Conservation (phyloP, 139 green algal genomes). For the Tetraselmis chui region DNA sequence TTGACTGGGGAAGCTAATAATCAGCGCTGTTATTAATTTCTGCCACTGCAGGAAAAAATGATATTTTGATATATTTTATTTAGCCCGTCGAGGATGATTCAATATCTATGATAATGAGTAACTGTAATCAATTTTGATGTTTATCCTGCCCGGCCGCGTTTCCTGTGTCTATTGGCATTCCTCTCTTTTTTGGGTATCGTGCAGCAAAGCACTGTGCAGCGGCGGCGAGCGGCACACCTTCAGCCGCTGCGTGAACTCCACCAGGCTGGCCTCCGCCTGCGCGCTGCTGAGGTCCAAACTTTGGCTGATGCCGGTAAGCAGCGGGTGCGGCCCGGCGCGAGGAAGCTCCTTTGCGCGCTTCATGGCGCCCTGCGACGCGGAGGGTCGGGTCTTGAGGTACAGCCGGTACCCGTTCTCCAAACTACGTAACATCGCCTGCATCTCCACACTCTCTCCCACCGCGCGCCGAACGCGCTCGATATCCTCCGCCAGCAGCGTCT, state of each 20-base stretch:
- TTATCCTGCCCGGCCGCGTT: too few species aligned
- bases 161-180: too few species aligned
- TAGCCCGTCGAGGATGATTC: too few species aligned
- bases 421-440: constrained; percentile 30
- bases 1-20: too few species aligned
- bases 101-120: too few species aligned
- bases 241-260: background rate
- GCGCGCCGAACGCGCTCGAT: constrained; percentile 54
- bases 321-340: constrained; percentile 65
- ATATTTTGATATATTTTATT: too few species aligned
- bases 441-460: constrained; percentile 33
- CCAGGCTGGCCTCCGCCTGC: constrained; percentile 8
- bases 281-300: constrained; percentile 4
- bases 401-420: constrained; percentile 74
- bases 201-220: too few species aligned
- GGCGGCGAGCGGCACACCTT: too few species aligned
- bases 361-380: constrained; percentile 60
- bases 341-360: constrained; percentile 49
- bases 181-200: too few species aligned
- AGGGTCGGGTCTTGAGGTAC: constrained; percentile 82
- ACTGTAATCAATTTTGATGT: too few species aligned
- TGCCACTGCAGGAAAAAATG: too few species aligned
- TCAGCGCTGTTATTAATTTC: too few species aligned
- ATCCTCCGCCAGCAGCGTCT: constrained; percentile 50
- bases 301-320: constrained; percentile 59